A percentile compares a stretch with the other conserved stretches of the same genome.
Evolutionary conservation across 192 early-diverging fungal genomes (phyloP).

Genomic region (Linnemannia zychae): DNA sequence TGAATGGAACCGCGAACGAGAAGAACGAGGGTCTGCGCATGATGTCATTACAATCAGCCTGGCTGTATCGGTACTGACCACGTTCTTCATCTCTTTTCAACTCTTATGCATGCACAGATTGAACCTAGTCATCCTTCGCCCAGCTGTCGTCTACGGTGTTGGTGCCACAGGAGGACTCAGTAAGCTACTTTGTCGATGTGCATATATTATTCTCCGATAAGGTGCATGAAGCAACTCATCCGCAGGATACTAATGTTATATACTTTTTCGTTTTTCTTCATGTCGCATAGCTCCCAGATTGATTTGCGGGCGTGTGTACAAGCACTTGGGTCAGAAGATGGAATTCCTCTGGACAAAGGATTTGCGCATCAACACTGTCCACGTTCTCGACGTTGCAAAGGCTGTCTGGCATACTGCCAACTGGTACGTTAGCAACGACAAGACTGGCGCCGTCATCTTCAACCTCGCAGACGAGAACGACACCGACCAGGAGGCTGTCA

Average conservation of each 20-base stretch:
- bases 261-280: background rate
- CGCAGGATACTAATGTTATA: background rate
- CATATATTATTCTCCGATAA: background rate
- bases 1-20: background rate
- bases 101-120: slow-evolving; percentile 56
- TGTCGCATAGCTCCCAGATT: slow-evolving; percentile 84
- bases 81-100: background rate
- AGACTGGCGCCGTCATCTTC: slow-evolving; percentile 72
- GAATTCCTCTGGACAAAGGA: slow-evolving; percentile 94
- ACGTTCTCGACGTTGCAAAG: slow-evolving; percentile 85
- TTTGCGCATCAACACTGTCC: slow-evolving; percentile 94
- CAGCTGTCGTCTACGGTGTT: slow-evolving; percentile 90
- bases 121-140: slow-evolving; percentile 87
- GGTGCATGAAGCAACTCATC: background rate
- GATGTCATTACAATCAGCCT: background rate
- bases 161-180: slow-evolving; percentile 84
- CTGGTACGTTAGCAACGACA: slow-evolving; percentile 66
- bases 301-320: slow-evolving; percentile 93
- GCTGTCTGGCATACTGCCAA: slow-evolving; percentile 72
- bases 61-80: background rate
- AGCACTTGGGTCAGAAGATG: slow-evolving; percentile 88
- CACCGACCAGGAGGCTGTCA: slow-evolving; percentile 89
- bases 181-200: slow-evolving; percentile 47
- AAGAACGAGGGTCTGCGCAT: background rate
- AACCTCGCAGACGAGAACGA: slow-evolving; percentile 91